phyloP scores from a whole-genome alignment of 2,329 filamentous ascomycete species.

The Eutypella sp. region DNA sequence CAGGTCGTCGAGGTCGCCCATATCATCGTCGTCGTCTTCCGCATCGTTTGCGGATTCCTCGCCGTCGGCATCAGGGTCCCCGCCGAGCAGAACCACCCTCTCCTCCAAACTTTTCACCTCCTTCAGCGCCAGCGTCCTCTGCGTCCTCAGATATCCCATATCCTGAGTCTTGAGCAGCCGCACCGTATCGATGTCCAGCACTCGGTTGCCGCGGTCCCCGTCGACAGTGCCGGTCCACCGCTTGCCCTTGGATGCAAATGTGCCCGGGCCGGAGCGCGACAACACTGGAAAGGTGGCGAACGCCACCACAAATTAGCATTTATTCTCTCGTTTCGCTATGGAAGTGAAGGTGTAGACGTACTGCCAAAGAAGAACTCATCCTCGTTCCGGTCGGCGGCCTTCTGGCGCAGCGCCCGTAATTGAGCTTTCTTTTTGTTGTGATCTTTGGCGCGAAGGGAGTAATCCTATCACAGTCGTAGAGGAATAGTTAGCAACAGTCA shows the following conservation, averaged over 20 bases:
- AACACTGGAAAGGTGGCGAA: slow-evolving; percentile 40
- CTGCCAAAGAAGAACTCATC: slow-evolving; percentile 37
- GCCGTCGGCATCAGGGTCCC: slow-evolving; percentile 19
- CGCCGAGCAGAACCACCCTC: slow-evolving; percentile 42
- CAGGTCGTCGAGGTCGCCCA: slow-evolving; percentile 25
- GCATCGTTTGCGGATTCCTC: slow-evolving; percentile 24
- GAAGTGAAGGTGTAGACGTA: neutral
- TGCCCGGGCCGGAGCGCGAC: slow-evolving; percentile 52
- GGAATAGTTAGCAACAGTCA: too few relatives aligned
- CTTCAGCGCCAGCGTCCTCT: slow-evolving; percentile 54
- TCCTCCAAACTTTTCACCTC: slow-evolving; percentile 53
- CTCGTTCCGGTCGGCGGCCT: slow-evolving; percentile 62
- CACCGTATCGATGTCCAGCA: slow-evolving; percentile 52
- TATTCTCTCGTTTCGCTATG: too few relatives aligned
- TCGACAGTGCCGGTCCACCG: slow-evolving; percentile 51
- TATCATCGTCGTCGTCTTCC: slow-evolving; percentile 24
- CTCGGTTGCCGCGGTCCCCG: slow-evolving; percentile 53
- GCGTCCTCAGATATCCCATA: slow-evolving; percentile 58
- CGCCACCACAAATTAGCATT: too few relatives aligned
- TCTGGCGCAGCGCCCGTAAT: slow-evolving; percentile 54
- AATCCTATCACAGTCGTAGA: too few relatives aligned
- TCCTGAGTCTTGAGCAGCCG: slow-evolving; percentile 66
- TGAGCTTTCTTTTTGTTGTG: slow-evolving; percentile 61
- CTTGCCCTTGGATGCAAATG: slow-evolving; percentile 43
- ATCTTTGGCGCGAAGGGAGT: slow-evolving; percentile 59